Evolutionary conservation across 495 filamentous ascomycete species (phyloP).

Genomic region (Aspergillus ellipticus): DNA sequence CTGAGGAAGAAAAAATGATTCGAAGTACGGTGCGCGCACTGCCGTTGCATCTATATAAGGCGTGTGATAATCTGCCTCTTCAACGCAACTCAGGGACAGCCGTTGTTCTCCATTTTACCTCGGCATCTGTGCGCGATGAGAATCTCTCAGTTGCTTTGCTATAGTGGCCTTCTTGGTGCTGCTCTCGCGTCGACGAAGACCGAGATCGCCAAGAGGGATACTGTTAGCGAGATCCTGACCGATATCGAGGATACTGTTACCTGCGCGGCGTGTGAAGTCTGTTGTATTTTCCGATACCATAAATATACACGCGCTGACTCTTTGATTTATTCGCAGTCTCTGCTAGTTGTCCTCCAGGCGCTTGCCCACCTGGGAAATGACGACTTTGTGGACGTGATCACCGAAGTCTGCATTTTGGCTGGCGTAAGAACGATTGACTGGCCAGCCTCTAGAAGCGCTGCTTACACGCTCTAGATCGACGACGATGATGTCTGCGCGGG

Average conservation of each 20-base stretch:
- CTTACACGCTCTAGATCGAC: not conserved
- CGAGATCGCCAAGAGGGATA: not conserved
- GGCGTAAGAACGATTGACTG: not conserved
- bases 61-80: not conserved
- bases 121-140: not conserved
- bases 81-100: not conserved
- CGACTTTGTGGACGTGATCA: constrained; percentile 2
- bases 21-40: too few relatives aligned
- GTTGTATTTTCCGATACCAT: not conserved
- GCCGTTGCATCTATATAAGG: not conserved
- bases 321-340: not conserved
- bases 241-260: not conserved
- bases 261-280: not conserved
- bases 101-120: not conserved
- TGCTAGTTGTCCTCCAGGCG: not conserved
- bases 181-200: not conserved
- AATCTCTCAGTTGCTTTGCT: not conserved
- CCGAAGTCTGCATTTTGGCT: not conserved
- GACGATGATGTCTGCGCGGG: constrained; percentile 2
- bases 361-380: constrained; percentile 3
- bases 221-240: not conserved
- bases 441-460: not conserved
- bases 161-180: not conserved
- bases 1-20: not conserved
- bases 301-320: not conserved